Base-by-base conservation (phyloP, 352 stramenopile species). In the Globisporangium paroecandrum region DNA sequence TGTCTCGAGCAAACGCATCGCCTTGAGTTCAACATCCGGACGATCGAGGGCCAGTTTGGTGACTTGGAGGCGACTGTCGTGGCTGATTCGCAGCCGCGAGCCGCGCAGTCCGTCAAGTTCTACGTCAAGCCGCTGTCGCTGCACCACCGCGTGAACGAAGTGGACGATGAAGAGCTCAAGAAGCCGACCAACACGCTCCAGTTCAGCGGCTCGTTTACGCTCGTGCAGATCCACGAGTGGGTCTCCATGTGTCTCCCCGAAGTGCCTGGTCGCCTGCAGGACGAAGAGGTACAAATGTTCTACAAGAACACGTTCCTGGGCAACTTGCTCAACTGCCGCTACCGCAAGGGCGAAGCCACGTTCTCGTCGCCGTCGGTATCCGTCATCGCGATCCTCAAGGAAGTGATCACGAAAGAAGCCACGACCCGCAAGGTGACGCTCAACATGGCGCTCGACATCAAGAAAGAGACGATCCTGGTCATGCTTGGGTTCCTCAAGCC, bases 171-270 rank as follows among this genome's bases (percentile, higher is more conserved):
- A 10, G 81, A 88, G 36, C 64, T 91, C 36, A 77, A 85, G 58
- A 77, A 69, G 22, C 73, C 79, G 3, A 89, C 77, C 58, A 94
- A 89, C 61, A 78, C 75, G 25, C 70, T 94, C 36, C 81, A 92
- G 43, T 73, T 94, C 25, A 91, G 74, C 29, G 86, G 89, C 3
- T 70, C 77, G 18, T 95, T 96, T 67, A 90, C 87, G 25, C 74
- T 95, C 24, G 68, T 94, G 13, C 87, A 95, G 68, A 91, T 94
- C 32, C 89, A 96, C 76, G 89, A 95, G 55, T 96, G 87, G 89
- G 79, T 96, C 24, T 77, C 77, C 1, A 72, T 90, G 58, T 95
- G 87, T 63, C 75, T 95, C 4, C 85, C 87, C 0, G 86, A 93
- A 24, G 87, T 95, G 12, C 87, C 89, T 4, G 78, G 75, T 60